These are phyloP conservation scores for Letharia lupina DNA, from an alignment of 495 filamentous ascomycete species.

Conservation along the genomic window DNA sequence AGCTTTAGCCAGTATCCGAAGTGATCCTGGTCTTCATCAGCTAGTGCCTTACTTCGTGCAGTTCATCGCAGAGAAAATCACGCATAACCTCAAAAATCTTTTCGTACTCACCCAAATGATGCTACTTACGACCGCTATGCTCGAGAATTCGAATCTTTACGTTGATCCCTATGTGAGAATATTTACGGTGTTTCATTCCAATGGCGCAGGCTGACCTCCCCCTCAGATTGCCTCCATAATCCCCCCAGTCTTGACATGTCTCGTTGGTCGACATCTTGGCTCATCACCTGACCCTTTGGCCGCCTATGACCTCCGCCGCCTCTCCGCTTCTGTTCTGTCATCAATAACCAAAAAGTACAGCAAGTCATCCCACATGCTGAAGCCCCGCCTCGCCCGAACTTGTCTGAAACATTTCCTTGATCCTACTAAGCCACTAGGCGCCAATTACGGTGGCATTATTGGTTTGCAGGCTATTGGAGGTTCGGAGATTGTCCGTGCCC, in stretches of 20 bases:
- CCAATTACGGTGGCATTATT: slow-evolving; percentile 79
- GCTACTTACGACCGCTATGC: slow-evolving; percentile 72
- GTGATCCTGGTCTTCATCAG: slow-evolving; percentile 89
- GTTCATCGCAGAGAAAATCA: slow-evolving; percentile 90
- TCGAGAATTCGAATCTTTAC: slow-evolving; percentile 73
- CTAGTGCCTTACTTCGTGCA: slow-evolving; percentile 91
- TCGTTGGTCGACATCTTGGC: slow-evolving; percentile 78
- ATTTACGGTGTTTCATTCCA: not conserved
- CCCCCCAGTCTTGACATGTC: slow-evolving; percentile 84
- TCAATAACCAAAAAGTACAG: slow-evolving; percentile 68
- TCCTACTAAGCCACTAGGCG: slow-evolving; percentile 64
- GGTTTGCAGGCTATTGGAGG: slow-evolving; percentile 71
- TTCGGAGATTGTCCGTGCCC: slow-evolving; percentile 63
- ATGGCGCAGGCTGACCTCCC: slow-evolving; percentile 15
- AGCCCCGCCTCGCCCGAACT: slow-evolving; percentile 78
- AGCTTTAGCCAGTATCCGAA: slow-evolving; percentile 67
- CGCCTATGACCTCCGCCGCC: slow-evolving; percentile 74
- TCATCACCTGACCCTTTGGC: slow-evolving; percentile 41
- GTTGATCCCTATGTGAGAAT: slow-evolving; percentile 74
- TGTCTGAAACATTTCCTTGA: slow-evolving; percentile 88
- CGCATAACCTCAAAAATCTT: slow-evolving; percentile 75
- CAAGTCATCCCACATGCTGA: slow-evolving; percentile 63
- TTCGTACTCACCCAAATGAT: slow-evolving; percentile 86
- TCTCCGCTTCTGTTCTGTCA: slow-evolving; percentile 69
- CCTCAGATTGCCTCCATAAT: slow-evolving; percentile 59